Evolutionary conservation across 2,329 filamentous ascomycete genomes (phyloP), one percentile per base, ranked within the genome.

Genomic region (Aspergillus fumigatus): DNA sequence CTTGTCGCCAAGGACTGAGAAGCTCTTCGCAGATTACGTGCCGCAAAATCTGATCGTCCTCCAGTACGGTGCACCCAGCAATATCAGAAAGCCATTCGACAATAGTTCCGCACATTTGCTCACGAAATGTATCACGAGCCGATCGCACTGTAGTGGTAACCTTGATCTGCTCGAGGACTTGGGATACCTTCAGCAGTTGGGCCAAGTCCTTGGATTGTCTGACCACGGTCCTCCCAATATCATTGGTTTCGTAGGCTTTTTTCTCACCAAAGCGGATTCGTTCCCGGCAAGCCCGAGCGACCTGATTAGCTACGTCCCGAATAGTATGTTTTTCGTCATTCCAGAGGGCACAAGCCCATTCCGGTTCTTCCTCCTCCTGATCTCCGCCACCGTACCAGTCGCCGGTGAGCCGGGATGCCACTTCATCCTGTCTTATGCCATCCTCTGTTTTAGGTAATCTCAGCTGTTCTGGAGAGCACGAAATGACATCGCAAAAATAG

Each of bases 241-340:
- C 86, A 72, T 99, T 90, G 1, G 92, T 93, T 75, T 97, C 92
- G 67, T 91, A 87, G 0, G 94, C 94, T 65, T 89, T 88, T 48
- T 83, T 77, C 21, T 86, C 77, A 3, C 90, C 93, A 59, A 90
- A 88, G 4, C 79, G 80, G 58, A 82, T 78, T 6, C 86, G 84
- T 62, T 90, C 87, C 59, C 84, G 85, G 77, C 94, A 99, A 51
- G 94, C 94, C 62, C 93, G 84, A 3, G 90, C 89, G 23, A 99
- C 90, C 71, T 97, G 93, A 56, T 95, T 86, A 63, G 88, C 83
- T 5, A 99, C 93, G 71, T 99, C 94, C 49, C 87, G 84, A 47
- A 97, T 88, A 0, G 94, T 99, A 71, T 99, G 94, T 74, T 99
- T 99, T 76, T 99, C 94, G 62, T 99, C 94, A 66, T 99, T 99